Percentiles rank a stretch among this genome's conserved stretches.
Evolutionary conservation across 805 yeast genomes (phyloP).

Genomic region (Zygoascus bituminiphila): DNA sequence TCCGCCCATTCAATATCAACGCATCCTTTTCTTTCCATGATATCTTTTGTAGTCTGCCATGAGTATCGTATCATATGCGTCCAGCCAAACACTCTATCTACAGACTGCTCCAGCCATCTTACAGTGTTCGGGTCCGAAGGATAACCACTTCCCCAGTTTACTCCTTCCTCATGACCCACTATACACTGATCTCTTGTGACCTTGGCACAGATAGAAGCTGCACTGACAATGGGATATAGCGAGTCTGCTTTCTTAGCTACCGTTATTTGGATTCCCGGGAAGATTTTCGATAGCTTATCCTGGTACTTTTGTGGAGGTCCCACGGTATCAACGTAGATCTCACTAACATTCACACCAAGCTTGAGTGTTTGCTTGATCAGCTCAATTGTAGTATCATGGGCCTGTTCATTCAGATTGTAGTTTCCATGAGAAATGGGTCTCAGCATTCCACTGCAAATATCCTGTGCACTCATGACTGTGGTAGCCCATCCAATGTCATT

Average conservation of each 20-base stretch:
- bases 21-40: conserved; percentile 37
- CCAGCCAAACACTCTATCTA: conserved; percentile 85
- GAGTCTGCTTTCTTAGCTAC: conserved; percentile 96
- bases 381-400: conserved; percentile 86
- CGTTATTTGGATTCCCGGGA: conserved; percentile 63
- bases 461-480: conserved; percentile 74
- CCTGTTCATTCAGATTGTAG: conserved; percentile 86
- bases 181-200: conserved; percentile 80
- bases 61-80: conserved; percentile 66
- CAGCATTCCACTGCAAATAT: conserved; percentile 84
- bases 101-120: conserved; percentile 56
- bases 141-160: conserved; percentile 77
- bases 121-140: conserved; percentile 87
- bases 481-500: conserved; percentile 81
- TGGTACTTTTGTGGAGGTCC: conserved; percentile 90
- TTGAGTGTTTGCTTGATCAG: conserved; percentile 59
- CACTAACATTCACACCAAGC: conserved; percentile 53
- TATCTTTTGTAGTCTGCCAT: conserved; percentile 88
- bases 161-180: conserved; percentile 14
- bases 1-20: conserved; percentile 18
- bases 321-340: conserved; percentile 88
- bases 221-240: conserved; percentile 81
- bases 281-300: conserved; percentile 55
- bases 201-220: conserved; percentile 93
- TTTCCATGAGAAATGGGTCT: conserved; percentile 43